Evolutionary conservation across 768 basidiomycete species (phyloP).

Genomic region (Phylloporus arenicola): DNA sequence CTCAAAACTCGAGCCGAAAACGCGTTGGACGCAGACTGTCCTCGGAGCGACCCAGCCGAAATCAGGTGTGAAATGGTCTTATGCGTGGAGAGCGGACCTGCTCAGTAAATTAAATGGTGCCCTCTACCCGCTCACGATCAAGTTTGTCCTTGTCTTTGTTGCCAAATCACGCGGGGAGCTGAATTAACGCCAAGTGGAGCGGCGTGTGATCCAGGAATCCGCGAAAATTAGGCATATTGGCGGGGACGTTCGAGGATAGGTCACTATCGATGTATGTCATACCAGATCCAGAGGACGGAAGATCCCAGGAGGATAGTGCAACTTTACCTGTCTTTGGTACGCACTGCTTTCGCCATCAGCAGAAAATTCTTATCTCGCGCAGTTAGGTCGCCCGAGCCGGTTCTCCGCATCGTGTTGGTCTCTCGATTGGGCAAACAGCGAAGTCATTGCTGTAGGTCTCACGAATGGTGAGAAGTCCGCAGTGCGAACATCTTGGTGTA

Average conservation of each 20-base stretch:
- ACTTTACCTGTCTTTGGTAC: conserved; percentile 46
- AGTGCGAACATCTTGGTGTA: neutral
- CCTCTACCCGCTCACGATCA: conserved; percentile 77
- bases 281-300: conserved; percentile 66
- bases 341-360: conserved; percentile 11
- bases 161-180: neutral
- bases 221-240: conserved; percentile 76
- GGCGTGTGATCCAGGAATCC: conserved; percentile 16
- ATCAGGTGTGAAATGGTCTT: conserved; percentile 81
- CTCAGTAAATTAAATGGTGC: conserved; percentile 86
- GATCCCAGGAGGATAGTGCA: conserved; percentile 20
- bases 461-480: conserved; percentile 59
- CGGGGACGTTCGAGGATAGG: conserved; percentile 84
- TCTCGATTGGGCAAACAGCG: conserved; percentile 89
- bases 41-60: conserved; percentile 14
- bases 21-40: conserved; percentile 23
- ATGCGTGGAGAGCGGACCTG: conserved; percentile 77
- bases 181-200: conserved; percentile 15
- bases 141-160: conserved; percentile 26
- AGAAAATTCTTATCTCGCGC: neutral
- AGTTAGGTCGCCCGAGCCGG: conserved; percentile 61
- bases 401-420: conserved; percentile 65
- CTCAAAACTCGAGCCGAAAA: conserved; percentile 14
- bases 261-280: conserved; percentile 72
- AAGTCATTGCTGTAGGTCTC: conserved; percentile 74